Percentiles rank a stretch among this genome's conserved stretches.
These are phyloP conservation scores for Neostapfia colusana DNA, from an alignment of 176 grass and related monocot species.

Conservation along the genomic window DNA sequence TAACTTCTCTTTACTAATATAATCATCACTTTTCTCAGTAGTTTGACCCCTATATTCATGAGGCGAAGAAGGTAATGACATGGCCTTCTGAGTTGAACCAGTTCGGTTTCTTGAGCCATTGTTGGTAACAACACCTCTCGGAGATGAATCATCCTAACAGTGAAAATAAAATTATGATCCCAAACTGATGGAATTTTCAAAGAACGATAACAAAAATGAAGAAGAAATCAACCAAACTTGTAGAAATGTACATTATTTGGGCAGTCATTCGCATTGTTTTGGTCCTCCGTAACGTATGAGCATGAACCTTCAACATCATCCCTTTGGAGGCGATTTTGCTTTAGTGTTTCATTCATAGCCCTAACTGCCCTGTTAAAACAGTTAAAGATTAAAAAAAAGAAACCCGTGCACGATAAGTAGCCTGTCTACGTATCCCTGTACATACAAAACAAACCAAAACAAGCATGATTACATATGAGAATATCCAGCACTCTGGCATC, in stretches of 20 bases:
- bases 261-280: constrained; percentile 54
- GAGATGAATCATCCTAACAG: constrained; percentile 64
- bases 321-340: constrained; percentile 90
- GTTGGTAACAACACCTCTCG: constrained; percentile 26
- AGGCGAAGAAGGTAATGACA: constrained; percentile 93
- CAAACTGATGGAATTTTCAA: constrained; percentile 21
- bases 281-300: constrained; percentile 52
- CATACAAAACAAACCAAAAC: background rate
- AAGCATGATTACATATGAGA: constrained; percentile 10
- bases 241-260: constrained; percentile 55
- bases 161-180: constrained; percentile 40
- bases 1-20: constrained; percentile 70
- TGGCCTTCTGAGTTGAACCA: constrained; percentile 71
- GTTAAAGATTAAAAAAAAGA: constrained; percentile 42
- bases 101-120: constrained; percentile 59
- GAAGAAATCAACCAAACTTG: constrained; percentile 18
- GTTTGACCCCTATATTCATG: constrained; percentile 79
- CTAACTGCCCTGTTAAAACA: constrained; percentile 81
- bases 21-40: constrained; percentile 57
- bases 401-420: constrained; percentile 18
- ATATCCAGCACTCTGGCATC: constrained; percentile 39
- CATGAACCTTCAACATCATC: constrained; percentile 75
- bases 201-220: constrained; percentile 19
- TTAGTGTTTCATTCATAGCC: constrained; percentile 98
- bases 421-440: background rate